Evolutionary conservation across 768 basidiomycete species (phyloP).

Genomic region (Megacollybia marginata): DNA sequence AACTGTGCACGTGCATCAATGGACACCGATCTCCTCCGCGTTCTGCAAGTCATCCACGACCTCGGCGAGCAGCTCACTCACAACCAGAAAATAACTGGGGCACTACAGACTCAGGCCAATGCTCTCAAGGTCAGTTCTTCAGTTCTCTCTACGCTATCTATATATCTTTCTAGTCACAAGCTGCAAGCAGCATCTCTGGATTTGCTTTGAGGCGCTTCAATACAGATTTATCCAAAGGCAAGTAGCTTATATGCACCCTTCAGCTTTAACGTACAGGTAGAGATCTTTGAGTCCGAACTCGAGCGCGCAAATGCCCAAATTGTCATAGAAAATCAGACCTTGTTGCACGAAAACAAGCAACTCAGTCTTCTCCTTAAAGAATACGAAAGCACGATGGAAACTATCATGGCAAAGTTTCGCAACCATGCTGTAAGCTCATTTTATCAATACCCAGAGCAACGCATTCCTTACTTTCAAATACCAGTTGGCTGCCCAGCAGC

Average conservation of each 20-base stretch:
- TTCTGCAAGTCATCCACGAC: constrained; percentile 77
- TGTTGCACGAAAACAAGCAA: constrained; percentile 94
- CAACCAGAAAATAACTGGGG: constrained; percentile 69
- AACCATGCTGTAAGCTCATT: constrained; percentile 69
- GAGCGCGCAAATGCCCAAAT: constrained; percentile 86
- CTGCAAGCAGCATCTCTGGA: constrained; percentile 61
- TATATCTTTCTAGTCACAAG: constrained; percentile 54
- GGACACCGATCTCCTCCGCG: constrained; percentile 65
- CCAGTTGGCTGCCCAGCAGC: constrained; percentile 86
- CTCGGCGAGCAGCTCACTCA: constrained; percentile 76
- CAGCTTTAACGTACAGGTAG: constrained; percentile 46
- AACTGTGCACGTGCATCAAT: constrained; percentile 20
- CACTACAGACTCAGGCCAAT: constrained; percentile 62
- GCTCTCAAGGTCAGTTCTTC: constrained; percentile 58
- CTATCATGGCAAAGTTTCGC: constrained; percentile 94
- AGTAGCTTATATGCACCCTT: constrained; percentile 13
- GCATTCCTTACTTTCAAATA: no score
- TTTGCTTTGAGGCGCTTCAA: constrained; percentile 81
- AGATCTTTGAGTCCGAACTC: constrained; percentile 86
- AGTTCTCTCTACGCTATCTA: constrained; percentile 1
- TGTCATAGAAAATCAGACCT: constrained; percentile 87
- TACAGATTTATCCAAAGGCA: constrained; percentile 80
- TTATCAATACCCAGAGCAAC: not conserved
- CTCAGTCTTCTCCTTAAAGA: constrained; percentile 84
- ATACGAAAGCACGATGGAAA: constrained; percentile 91